Evolutionary conservation across 2,329 filamentous ascomycete species (phyloP).

Genomic region (Ceratocystis lukuohia): DNA sequence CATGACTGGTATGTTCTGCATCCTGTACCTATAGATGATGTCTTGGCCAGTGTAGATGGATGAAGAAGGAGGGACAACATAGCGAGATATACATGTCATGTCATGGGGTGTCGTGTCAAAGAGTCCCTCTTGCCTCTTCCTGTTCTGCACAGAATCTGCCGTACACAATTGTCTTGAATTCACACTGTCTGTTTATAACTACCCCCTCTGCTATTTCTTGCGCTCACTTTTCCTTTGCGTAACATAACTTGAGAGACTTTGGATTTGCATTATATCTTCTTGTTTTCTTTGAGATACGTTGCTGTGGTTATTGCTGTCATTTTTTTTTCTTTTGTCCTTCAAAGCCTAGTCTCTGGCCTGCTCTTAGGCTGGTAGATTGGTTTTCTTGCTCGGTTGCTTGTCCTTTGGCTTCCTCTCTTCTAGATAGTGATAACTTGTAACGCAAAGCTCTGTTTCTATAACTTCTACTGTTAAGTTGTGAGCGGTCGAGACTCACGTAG

Average conservation of each 20-base stretch:
- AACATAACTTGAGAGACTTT: constrained; percentile 10
- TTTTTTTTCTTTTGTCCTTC: constrained; percentile 3
- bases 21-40: background rate
- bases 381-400: background rate
- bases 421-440: background rate
- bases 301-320: constrained; percentile 8
- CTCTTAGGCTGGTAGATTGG: too few relatives aligned
- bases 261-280: constrained; percentile 20
- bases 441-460: background rate
- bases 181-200: background rate
- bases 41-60: background rate
- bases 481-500: background rate
- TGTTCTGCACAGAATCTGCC: too few relatives aligned
- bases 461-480: background rate
- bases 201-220: background rate
- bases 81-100: background rate
- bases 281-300: constrained; percentile 15
- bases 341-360: background rate
- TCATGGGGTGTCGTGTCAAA: too few relatives aligned
- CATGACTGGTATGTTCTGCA: background rate
- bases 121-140: too few relatives aligned
- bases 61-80: background rate
- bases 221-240: constrained; percentile 10
- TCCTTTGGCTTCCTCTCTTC: background rate
- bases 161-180: too few relatives aligned